A percentile compares a stretch with the other conserved stretches of the same genome.
Conservation (phyloP, 2,329 filamentous ascomycete genomes). For the Scorias spongiosa region DNA sequence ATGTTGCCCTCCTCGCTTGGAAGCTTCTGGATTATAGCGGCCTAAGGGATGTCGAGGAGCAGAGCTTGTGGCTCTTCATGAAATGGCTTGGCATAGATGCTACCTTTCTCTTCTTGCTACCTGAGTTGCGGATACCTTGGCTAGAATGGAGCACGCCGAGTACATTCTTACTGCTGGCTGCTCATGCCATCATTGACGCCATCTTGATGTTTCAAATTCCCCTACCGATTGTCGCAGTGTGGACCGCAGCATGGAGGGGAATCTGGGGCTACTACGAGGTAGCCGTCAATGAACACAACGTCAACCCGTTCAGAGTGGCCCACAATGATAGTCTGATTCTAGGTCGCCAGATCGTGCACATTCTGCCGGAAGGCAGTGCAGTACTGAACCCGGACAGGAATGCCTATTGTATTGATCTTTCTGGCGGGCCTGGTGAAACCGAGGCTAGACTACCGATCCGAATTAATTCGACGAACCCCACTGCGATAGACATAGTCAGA, state of each 20-base stretch:
- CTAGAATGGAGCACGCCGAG: conserved; percentile 72
- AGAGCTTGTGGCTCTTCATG: conserved; percentile 78
- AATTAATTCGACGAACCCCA: conserved; percentile 85
- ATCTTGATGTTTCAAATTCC: conserved; percentile 86
- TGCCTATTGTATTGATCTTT: conserved; percentile 62
- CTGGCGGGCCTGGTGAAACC: neutral
- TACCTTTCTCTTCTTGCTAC: conserved; percentile 72
- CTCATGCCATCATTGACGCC: conserved; percentile 60
- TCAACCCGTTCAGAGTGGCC: conserved; percentile 74
- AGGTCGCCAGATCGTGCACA: conserved; percentile 94
- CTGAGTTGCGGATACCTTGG: conserved; percentile 86
- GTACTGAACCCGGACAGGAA: conserved; percentile 66
- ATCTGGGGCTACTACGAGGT: conserved; percentile 77
- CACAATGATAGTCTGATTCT: conserved; percentile 89
- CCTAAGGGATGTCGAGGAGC: conserved; percentile 63
- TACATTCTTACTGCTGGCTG: conserved; percentile 53
- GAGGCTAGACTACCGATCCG: conserved; percentile 60
- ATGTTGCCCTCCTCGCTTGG: conserved; percentile 62
- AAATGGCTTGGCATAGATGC: conserved; percentile 90
- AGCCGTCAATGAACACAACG: conserved; percentile 81
- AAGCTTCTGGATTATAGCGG: conserved; percentile 74
- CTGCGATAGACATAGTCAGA: conserved; percentile 75
- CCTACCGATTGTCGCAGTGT: conserved; percentile 59
- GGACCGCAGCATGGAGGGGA: conserved; percentile 59
- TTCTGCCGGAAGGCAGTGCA: conserved; percentile 83